Evolutionary conservation across 345 rosid species (phyloP), one percentile per base, ranked within the genome.

Genomic region (Atalantia buxifolia): DNA sequence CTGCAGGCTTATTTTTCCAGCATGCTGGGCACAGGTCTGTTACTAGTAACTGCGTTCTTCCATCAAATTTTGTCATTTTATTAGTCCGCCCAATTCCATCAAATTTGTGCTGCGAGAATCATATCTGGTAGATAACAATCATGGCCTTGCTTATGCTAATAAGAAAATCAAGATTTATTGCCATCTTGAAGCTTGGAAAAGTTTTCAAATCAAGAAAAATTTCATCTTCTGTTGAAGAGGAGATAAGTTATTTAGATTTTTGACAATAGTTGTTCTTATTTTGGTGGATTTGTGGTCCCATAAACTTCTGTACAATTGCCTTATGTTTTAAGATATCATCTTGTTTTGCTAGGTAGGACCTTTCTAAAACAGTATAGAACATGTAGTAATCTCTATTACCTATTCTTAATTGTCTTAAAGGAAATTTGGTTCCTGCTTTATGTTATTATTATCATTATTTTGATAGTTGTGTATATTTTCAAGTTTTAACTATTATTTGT

Each of bases 11-110:
- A 81, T 87, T 91, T 77, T 89, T 91, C 86, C 94, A 88, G 82
- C 94, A 91, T 77, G 92, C 90, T 74, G 92, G 94, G 72, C 94
- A 90, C 87, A 87, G 92, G 94, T 87, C 9, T 48, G 81, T 64
- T 33, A 40, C 64, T 28, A 2, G 81, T 64, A 27, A 40, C 59
- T 28, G 3, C 67, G 0, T 65, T 67, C 48, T 33, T 18, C 70
- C 6, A 14, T n/a, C n/a, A n/a, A n/a, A 30, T 6, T 79, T 30
- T 56, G 65, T 63, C 28, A 22, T 42, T 45, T 38, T 24, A 7
- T 13, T 30, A 53, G 57, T 45, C 0, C 24, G 28, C 69, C 50
- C 50, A 14, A 27, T 25, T 55, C 30, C 50, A 28, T 74, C 35
- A 64, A 64, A 21, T 22, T 28, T 9, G 56, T 45, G 50, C 50